Base-by-base conservation (phyloP, 2,329 filamentous ascomycete genomes). In the Furcasterigmium furcatum region DNA sequence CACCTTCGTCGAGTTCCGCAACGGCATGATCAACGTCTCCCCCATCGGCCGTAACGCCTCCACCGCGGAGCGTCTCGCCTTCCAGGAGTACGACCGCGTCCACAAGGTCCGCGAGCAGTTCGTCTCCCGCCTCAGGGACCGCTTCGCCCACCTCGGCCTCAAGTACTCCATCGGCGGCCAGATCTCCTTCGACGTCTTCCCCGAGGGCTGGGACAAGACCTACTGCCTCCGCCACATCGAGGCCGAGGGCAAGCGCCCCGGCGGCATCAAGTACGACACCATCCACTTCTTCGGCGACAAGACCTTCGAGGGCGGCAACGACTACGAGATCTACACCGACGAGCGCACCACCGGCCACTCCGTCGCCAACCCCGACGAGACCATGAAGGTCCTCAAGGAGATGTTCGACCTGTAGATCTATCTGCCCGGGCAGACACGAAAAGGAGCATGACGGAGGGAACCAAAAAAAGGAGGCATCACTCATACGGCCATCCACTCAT, bases 231-330 rank as follows among this genome's bases (percentile, higher is more conserved):
- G 81, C 58, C 91, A 96, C 69, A 75, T 97, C 51, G 89, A 94
- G 72, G 79, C 79, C 52, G 91, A 96, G 67, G 84, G 86, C 52
- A 72, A 78, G 71, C 76, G 79, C 64, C 74, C 79, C 34, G 84
- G 81, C 59, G 85, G 86, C 51, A 74, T 95, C 52, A 72, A 84
- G 20, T 97, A 92, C 76, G 88, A 82, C 56, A 92, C 81, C 38
- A 87, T 97, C 57, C 94, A 97, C 76, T 97, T 97, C 80, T 99
- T 97, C 60, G 94, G 94, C 54, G 94, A 99, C 78, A 99, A 97
- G 84, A 88, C 88, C 21, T 84, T 82, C 63, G 70, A 85, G 65
- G 92, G 94, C 52, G 94, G 94, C 51, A 99, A 97, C 67, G 94
- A 99, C 70, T 92, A 85, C 64, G 92, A 97, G 74, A 96, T 99